Evolutionary conservation across 208 protist genomes (phyloP).

Genomic region (Crithidia thermophila): DNA sequence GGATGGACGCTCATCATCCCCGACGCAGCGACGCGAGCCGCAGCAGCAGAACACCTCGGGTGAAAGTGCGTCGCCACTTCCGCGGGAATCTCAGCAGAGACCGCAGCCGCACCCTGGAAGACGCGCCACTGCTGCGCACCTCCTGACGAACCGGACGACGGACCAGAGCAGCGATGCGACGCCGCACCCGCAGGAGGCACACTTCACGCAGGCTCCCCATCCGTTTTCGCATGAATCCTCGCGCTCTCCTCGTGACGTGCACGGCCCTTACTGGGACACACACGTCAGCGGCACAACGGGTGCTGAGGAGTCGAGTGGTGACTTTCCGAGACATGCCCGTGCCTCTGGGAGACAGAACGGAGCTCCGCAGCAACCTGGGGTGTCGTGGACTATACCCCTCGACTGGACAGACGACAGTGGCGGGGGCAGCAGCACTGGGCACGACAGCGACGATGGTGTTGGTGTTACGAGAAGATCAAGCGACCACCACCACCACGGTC

Average conservation of each 20-base stretch:
- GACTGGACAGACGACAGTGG: neutral
- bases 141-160: neutral
- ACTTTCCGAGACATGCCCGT: no score
- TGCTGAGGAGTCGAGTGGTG: no score
- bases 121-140: neutral
- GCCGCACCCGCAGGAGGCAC: neutral
- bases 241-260: no score
- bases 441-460: no score
- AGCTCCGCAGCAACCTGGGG: conserved; percentile 1
- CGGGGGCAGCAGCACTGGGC: neutral
- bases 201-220: neutral
- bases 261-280: no score
- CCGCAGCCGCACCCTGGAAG: conserved; percentile 2
- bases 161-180: neutral
- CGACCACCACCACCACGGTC: no score
- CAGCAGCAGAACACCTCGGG: conserved; percentile 4
- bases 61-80: neutral
- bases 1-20: neutral
- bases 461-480: no score
- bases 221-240: neutral
- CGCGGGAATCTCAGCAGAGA: neutral
- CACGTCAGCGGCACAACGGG: no score
- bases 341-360: no score
- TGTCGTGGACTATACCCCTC: conserved; percentile 30
- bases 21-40: neutral